Evolutionary conservation across 1,139 yeast species (phyloP).

Genomic region (Zygoascus hellenicus): DNA sequence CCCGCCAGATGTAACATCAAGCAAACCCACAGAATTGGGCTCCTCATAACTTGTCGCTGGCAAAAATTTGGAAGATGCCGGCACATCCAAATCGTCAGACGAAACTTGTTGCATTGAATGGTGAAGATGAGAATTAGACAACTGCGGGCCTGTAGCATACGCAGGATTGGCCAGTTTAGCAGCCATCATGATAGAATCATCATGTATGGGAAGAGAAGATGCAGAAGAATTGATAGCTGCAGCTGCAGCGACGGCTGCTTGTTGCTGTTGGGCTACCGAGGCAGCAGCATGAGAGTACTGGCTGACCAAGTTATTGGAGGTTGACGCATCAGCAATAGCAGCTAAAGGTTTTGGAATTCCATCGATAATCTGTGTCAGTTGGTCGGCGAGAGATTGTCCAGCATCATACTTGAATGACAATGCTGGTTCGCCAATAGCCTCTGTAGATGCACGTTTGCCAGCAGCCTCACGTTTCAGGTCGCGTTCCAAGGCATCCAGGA

Average conservation of each 20-base stretch:
- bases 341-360: constrained; percentile 31
- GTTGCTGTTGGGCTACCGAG: constrained; percentile 1
- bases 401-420: constrained; percentile 37
- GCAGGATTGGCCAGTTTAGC: constrained; percentile 1
- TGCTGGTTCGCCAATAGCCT: constrained; percentile 40
- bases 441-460: constrained; percentile 35
- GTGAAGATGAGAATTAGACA: neutral
- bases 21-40: constrained; percentile 3
- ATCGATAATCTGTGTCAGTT: constrained; percentile 30
- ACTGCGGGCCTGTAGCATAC: neutral
- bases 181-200: neutral
- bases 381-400: constrained; percentile 35
- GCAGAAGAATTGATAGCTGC: constrained; percentile 7
- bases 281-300: constrained; percentile 4
- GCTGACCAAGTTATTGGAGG: constrained; percentile 16
- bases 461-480: constrained; percentile 72
- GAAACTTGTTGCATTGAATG: too few species aligned
- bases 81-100: neutral
- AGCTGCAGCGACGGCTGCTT: constrained; percentile 5
- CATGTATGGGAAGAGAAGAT: neutral
- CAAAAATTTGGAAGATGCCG: neutral
- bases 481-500: constrained; percentile 90
- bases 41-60: constrained; percentile 2
- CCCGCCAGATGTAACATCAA: constrained; percentile 3
- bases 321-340: constrained; percentile 32